These are phyloP conservation scores for Collybia nuda DNA, from an alignment of 768 basidiomycete genomes.

Conservation along the genomic window DNA sequence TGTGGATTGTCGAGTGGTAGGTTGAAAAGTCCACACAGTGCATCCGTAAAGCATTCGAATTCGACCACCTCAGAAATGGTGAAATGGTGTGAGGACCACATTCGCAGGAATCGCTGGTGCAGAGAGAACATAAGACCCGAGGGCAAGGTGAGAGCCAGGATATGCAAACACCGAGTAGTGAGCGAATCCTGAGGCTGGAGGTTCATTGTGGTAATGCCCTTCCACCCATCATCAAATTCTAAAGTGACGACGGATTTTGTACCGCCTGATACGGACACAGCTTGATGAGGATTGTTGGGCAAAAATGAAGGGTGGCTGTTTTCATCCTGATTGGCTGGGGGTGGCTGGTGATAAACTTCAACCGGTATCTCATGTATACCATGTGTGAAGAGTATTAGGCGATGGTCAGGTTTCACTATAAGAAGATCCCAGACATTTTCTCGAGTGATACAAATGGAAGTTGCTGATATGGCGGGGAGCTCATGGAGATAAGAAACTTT, in stretches of 20 bases:
- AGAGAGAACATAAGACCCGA: conserved; percentile 53
- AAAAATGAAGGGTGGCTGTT: conserved; percentile 1
- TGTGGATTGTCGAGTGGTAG: conserved; percentile 23
- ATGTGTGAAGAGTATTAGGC: conserved; percentile 61
- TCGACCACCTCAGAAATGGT: conserved; percentile 46
- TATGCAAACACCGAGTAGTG: conserved; percentile 57
- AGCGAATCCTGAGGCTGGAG: conserved; percentile 55
- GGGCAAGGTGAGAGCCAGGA: conserved; percentile 63
- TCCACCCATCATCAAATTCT: conserved; percentile 49
- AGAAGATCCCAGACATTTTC: conserved; percentile 67
- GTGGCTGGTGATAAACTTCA: conserved; percentile 20
- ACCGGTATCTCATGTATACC: conserved; percentile 46
- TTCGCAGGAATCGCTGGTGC: conserved; percentile 53
- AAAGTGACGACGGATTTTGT: conserved; percentile 53
- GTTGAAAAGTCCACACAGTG: conserved; percentile 50
- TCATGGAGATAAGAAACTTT: conserved; percentile 36
- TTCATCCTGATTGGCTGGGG: conserved; percentile 19
- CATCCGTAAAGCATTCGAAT: conserved; percentile 54
- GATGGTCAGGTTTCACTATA: conserved; percentile 55
- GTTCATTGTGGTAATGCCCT: conserved; percentile 49
- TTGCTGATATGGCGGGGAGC: conserved; percentile 47
- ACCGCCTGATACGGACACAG: conserved; percentile 43
- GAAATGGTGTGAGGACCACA: conserved; percentile 52
- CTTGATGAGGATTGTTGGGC: not conserved
- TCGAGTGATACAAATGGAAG: conserved; percentile 64